Evolutionary conservation across 2,329 filamentous ascomycete genomes (phyloP), one percentile per base, ranked within the genome.

Genomic region (Gaeumannomyces tritici): DNA sequence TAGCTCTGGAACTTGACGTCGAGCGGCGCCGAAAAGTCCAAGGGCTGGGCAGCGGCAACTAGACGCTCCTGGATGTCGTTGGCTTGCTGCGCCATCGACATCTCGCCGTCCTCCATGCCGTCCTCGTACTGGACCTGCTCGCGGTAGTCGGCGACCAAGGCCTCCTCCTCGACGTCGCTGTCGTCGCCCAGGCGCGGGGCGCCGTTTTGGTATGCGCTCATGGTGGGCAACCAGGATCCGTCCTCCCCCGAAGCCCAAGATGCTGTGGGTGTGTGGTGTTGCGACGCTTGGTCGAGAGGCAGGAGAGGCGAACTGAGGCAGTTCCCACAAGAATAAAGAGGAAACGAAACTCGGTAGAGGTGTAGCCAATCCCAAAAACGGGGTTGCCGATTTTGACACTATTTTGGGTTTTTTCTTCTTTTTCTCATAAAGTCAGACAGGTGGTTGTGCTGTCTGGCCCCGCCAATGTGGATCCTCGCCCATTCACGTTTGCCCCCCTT

Each of bases 1-100:
- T 99, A 99, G 81, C 93, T 97, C 76, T 91, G 89, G 80, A 98
- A 97, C 81, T 98, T 98, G 76, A 91, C 90, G 78, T 98, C 95
- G 63, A 99, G 84, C 42, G 93, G 91, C 59, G 95, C 95, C 73
- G 95, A 92, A 77, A 96, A 98, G 75, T 99, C 95, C 68, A 99
- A 83, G 61, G 95, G 95, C 72, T 95, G 93, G 67, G 95, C 95
- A 64, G 95, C 95, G 68, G 93, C 91, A 67, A 88, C 88, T 66
- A 99, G 84, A 75, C 95, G 90, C 66, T 91, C 89, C 80, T 98
- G 93, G 71, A 99, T 91, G 74, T 98, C 95, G 76, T 96, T 91
- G 73, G 86, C 83, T 76, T 91, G 89, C 72, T 88, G 87, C 70
- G 83, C 85, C 75, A 86, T 87, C 70, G 82, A 87, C 74, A 89